These are phyloP conservation scores for Aspergillus udagawae DNA, from an alignment of 2,329 filamentous ascomycete genomes.

Conservation along the genomic window DNA sequence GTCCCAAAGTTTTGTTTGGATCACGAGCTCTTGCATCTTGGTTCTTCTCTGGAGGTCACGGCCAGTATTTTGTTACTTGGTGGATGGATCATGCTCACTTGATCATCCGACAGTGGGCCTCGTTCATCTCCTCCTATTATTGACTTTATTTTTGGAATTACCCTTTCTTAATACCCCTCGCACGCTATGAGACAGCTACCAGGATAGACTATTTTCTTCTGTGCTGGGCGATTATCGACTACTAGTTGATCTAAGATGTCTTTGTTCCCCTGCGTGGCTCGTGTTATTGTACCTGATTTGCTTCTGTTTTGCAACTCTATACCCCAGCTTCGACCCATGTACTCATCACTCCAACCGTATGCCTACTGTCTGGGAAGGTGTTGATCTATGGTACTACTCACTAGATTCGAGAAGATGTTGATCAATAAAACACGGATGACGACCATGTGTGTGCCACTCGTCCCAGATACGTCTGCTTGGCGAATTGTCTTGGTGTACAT, in stretches of 20 bases:
- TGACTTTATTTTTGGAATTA: slow-evolving; percentile 12
- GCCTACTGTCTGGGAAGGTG: not conserved
- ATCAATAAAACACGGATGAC: not conserved
- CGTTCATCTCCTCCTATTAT: slow-evolving; percentile 3
- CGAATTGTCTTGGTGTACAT: too few relatives aligned
- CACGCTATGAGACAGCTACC: slow-evolving; percentile 19
- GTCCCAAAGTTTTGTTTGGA: slow-evolving; percentile 10
- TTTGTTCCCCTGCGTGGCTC: slow-evolving; percentile 6
- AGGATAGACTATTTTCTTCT: slow-evolving; percentile 20
- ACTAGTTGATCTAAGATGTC: slow-evolving; percentile 9
- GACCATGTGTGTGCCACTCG: not conserved
- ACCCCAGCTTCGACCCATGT: not conserved
- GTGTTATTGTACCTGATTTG: not conserved
- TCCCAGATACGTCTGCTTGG: too few relatives aligned
- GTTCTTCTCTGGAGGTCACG: not conserved
- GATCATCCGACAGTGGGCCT: not conserved
- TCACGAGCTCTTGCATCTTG: not conserved
- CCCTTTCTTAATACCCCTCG: slow-evolving; percentile 19
- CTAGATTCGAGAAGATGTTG: not conserved
- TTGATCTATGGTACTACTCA: not conserved
- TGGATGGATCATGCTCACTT: not conserved
- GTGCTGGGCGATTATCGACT: slow-evolving; percentile 9
- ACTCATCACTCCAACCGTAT: not conserved
- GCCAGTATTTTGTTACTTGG: not conserved
- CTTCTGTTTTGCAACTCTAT: not conserved